These are phyloP conservation scores for Dioscorea alata DNA, from an alignment of 106 monocot genomes.

Conservation along the genomic window DNA sequence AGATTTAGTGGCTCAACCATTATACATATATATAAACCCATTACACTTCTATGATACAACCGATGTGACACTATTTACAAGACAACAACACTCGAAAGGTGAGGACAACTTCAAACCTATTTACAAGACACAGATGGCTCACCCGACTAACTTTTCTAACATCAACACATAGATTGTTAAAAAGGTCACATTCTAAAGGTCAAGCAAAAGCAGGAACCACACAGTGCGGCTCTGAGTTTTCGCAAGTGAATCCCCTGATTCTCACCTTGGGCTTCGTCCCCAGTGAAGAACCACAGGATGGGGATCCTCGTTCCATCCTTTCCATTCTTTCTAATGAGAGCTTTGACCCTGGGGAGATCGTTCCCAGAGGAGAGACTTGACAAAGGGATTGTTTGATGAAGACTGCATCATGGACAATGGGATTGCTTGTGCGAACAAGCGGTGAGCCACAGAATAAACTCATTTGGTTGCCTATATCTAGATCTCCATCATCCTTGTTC, in stretches of 20 bases:
- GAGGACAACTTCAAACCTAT: no score
- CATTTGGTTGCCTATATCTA: constrained; percentile 18
- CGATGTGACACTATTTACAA: no score
- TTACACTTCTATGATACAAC: no score
- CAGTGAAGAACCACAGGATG: constrained; percentile 13
- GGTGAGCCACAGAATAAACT: constrained; percentile 68
- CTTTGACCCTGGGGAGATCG: background rate
- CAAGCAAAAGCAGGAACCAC: constrained; percentile 22
- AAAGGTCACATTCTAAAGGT: background rate
- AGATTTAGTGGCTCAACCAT: no score
- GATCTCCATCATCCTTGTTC: constrained; percentile 67
- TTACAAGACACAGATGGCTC: no score
- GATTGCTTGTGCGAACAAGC: constrained; percentile 68
- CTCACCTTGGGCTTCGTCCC: constrained; percentile 23
- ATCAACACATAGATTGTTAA: no score
- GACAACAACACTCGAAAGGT: no score
- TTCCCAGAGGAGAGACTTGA: constrained; percentile 3
- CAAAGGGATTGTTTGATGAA: constrained; percentile 36
- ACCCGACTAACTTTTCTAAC: no score
- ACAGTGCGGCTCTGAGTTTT: constrained; percentile 12
- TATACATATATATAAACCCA: no score
- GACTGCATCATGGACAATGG: constrained; percentile 50
- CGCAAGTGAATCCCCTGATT: constrained; percentile 29
- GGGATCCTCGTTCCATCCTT: constrained; percentile 12
- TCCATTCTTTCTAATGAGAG: background rate